phyloP scores from a whole-genome alignment of 1,284 basidiomycete species.

The Mycosarcoma maydis region DNA sequence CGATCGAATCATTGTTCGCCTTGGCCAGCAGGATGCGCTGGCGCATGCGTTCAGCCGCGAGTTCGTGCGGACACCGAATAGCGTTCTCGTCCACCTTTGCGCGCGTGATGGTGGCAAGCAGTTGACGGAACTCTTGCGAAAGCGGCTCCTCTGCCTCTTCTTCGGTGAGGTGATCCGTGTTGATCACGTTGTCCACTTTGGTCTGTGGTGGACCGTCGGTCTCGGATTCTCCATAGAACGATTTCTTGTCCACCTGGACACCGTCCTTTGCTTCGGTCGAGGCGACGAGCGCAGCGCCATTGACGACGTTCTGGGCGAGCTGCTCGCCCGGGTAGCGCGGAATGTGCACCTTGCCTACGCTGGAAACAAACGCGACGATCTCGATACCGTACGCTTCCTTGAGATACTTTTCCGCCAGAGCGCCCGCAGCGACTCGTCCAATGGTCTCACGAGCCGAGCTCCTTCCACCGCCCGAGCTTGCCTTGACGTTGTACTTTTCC shows the following conservation, averaged over 20 bases:
- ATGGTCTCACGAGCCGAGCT: slow-evolving; percentile 96
- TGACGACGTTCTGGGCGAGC: slow-evolving; percentile 39
- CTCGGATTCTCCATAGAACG: slow-evolving; percentile 46
- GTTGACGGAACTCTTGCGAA: slow-evolving; percentile 81
- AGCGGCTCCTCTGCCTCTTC: slow-evolving; percentile 82
- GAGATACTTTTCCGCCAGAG: slow-evolving; percentile 96
- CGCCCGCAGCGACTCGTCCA: slow-evolving; percentile 95
- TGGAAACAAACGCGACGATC: slow-evolving; percentile 95
- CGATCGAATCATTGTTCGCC: slow-evolving; percentile 89
- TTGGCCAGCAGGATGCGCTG: slow-evolving; percentile 94
- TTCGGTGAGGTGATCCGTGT: slow-evolving; percentile 72
- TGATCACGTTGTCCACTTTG: slow-evolving; percentile 57
- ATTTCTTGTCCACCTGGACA: slow-evolving; percentile 19
- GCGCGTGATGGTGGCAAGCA: slow-evolving; percentile 83
- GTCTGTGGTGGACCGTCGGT: slow-evolving; percentile 68
- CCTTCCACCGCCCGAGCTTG: slow-evolving; percentile 92
- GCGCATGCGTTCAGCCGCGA: slow-evolving; percentile 89
- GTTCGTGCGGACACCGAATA: slow-evolving; percentile 89
- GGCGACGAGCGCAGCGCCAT: slow-evolving; percentile 7
- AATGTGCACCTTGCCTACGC: slow-evolving; percentile 90
- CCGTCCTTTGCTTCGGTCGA: slow-evolving; percentile 16
- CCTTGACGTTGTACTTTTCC: slow-evolving; percentile 96
- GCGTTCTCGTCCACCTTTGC: slow-evolving; percentile 86
- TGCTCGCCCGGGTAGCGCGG: slow-evolving; percentile 66
- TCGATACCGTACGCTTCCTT: slow-evolving; percentile 87